Conservation (phyloP, 1,284 basidiomycete species). For the Cutaneotrichosporon cavernicola region DNA sequence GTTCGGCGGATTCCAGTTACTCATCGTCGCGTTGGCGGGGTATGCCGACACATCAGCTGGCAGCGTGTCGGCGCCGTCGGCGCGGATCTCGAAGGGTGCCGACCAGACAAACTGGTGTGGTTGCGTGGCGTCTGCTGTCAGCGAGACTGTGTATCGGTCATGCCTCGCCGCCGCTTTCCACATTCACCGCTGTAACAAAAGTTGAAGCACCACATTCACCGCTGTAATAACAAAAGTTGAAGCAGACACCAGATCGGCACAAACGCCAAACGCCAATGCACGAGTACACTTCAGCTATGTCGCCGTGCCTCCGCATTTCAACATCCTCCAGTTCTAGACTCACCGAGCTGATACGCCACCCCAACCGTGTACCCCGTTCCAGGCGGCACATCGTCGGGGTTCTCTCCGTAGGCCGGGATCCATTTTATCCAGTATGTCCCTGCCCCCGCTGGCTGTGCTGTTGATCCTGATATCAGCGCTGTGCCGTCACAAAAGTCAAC, state of each 20-base stretch:
- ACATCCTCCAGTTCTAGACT: not conserved
- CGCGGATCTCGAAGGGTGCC: not conserved
- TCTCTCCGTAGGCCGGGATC: conserved; percentile 7
- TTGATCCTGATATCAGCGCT: conserved; percentile 5
- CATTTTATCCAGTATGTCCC: conserved; percentile 9
- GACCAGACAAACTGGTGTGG: conserved; percentile 3
- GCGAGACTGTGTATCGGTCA: not conserved
- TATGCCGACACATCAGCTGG: conserved; percentile 3
- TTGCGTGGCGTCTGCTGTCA: conserved; percentile 1
- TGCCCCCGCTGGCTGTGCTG: conserved; percentile 3
- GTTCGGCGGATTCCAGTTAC: conserved; percentile 1
- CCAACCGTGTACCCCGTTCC: conserved; percentile 2
- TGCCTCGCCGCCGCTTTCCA: too few species aligned
- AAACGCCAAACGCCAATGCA: too few species aligned
- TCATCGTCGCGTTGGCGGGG: not conserved
- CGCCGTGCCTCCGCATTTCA: not conserved
- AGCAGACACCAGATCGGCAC: too few species aligned
- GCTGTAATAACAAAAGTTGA: too few species aligned
- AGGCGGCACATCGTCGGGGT: conserved; percentile 1
- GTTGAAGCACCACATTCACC: too few species aligned
- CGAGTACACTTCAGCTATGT: too few species aligned
- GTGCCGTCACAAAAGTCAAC: too few species aligned
- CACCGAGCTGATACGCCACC: conserved; percentile 5
- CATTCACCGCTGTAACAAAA: too few species aligned
- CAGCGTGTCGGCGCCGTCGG: not conserved